Conservation (phyloP, 768 basidiomycete genomes). For the Leccinum boreale region DNA sequence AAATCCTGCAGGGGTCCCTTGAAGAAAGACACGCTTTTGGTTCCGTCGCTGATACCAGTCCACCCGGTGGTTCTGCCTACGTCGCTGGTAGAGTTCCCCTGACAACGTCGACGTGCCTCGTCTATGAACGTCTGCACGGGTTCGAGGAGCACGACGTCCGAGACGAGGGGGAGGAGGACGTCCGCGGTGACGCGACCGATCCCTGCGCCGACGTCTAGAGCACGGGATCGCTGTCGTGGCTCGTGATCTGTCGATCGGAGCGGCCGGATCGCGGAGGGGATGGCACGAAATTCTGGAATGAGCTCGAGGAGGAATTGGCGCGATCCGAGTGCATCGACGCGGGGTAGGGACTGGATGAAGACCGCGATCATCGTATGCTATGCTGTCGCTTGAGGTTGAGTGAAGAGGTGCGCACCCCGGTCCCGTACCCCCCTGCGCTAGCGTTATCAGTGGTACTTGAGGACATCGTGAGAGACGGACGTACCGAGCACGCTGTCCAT, state of each 20-base stretch:
- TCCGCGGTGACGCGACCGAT: slow-evolving; percentile 89
- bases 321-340: slow-evolving; percentile 87
- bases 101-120: slow-evolving; percentile 53
- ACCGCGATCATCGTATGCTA: background rate
- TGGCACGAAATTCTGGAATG: slow-evolving; percentile 72
- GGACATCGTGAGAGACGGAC: slow-evolving; percentile 9
- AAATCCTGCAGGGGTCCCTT: slow-evolving; percentile 78
- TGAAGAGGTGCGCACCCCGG: slow-evolving; percentile 35
- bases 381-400: background rate
- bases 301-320: slow-evolving; percentile 83
- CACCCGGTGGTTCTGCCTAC: slow-evolving; percentile 39
- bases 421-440: slow-evolving; percentile 51
- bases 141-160: slow-evolving; percentile 86
- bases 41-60: slow-evolving; percentile 61
- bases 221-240: slow-evolving; percentile 52
- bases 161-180: slow-evolving; percentile 85
- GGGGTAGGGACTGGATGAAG: slow-evolving; percentile 67
- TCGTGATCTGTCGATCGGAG: slow-evolving; percentile 26
- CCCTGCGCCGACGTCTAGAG: slow-evolving; percentile 91
- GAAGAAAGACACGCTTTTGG: slow-evolving; percentile 76
- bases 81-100: slow-evolving; percentile 34
- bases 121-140: slow-evolving; percentile 78
- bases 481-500: slow-evolving; percentile 84
- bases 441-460: slow-evolving; percentile 16
- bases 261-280: slow-evolving; percentile 69